Conservation (phyloP, 805 yeast species). For the Metschnikowia gelsemii region DNA sequence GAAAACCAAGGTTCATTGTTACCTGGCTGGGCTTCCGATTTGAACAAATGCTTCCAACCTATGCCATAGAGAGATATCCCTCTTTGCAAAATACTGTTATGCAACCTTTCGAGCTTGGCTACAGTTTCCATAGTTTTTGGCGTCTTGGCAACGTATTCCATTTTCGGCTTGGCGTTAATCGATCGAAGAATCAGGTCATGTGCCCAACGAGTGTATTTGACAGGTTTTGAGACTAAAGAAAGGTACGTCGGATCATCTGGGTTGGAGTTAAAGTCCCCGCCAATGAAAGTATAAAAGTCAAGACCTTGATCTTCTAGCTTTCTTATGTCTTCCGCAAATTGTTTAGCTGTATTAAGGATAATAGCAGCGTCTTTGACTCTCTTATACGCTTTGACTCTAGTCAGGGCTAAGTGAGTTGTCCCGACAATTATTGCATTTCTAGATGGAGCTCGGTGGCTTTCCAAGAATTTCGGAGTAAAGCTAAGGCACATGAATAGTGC, state of each 20-base stretch:
- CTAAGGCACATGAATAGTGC: conserved; percentile 3
- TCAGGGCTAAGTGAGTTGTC: conserved; percentile 5
- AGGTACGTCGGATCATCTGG: conserved; percentile 7
- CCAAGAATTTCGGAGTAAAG: conserved; percentile 4
- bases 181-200: conserved; percentile 4
- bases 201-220: conserved; percentile 2
- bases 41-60: conserved; percentile 2
- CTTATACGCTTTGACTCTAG: neutral
- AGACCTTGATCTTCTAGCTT: neutral
- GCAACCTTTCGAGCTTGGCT: conserved; percentile 3
- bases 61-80: conserved; percentile 4
- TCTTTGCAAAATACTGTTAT: conserved; percentile 2
- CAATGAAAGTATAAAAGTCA: conserved; percentile 8
- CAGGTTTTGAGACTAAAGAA: conserved; percentile 6
- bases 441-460: conserved; percentile 4
- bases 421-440: conserved; percentile 5
- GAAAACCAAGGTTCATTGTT: conserved; percentile 8
- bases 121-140: conserved; percentile 2
- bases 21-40: conserved; percentile 1
- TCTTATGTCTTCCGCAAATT: conserved; percentile 1
- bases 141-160: neutral
- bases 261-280: conserved; percentile 9
- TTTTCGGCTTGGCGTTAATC: neutral
- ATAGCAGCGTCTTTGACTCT: conserved; percentile 1
- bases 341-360: neutral